These are phyloP conservation scores for Pyrenula aspistea DNA, from an alignment of 495 filamentous ascomycete species.

Conservation along the genomic window DNA sequence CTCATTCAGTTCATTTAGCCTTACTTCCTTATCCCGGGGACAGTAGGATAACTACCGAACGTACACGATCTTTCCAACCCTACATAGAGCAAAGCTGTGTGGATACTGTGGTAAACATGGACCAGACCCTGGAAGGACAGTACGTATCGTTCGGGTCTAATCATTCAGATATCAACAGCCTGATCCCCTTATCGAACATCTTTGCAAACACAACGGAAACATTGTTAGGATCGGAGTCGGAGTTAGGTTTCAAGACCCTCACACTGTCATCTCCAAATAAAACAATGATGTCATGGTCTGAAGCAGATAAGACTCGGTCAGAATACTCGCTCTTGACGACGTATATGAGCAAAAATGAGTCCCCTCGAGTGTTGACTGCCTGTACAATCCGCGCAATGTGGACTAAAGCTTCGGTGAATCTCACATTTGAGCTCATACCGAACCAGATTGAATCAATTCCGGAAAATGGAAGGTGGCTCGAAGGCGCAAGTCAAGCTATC, in stretches of 20 bases:
- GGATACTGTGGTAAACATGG: too few relatives aligned
- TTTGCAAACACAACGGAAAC: not conserved
- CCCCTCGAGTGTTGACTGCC: not conserved
- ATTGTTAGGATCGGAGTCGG: not conserved
- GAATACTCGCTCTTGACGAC: not conserved
- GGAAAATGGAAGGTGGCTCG: not conserved
- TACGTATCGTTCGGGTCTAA: too few relatives aligned
- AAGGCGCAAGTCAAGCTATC: not conserved
- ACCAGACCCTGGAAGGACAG: too few relatives aligned
- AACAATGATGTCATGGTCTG: not conserved
- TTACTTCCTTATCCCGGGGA: too few relatives aligned
- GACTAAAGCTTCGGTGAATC: not conserved
- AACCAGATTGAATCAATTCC: not conserved
- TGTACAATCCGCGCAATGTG: not conserved
- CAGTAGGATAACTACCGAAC: too few relatives aligned
- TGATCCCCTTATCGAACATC: too few relatives aligned
- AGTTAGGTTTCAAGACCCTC: not conserved
- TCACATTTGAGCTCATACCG: not conserved
- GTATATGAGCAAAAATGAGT: not conserved
- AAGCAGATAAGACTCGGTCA: not conserved
- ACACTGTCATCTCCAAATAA: not conserved
- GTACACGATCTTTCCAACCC: too few relatives aligned
- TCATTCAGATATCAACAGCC: too few relatives aligned
- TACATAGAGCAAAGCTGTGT: too few relatives aligned
- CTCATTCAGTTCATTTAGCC: not conserved